Conservation (phyloP, 495 filamentous ascomycete genomes). For the Apiosordaria backusii region DNA sequence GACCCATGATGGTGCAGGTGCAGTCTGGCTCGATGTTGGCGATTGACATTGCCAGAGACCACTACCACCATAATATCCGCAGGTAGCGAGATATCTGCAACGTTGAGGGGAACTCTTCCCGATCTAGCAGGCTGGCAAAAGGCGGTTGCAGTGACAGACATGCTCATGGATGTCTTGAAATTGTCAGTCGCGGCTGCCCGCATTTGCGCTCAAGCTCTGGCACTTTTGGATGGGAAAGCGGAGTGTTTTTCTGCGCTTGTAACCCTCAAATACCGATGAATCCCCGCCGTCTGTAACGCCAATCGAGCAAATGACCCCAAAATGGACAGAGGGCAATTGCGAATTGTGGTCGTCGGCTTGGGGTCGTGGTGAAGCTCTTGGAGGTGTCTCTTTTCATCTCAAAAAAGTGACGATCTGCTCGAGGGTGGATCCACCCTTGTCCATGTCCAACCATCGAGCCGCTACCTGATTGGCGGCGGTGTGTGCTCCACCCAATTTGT, state of each 20-base stretch:
- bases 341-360: neutral
- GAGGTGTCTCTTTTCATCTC: neutral
- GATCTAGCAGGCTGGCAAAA: constrained; percentile 5
- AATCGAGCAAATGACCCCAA: constrained; percentile 14
- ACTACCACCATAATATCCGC: constrained; percentile 3
- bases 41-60: neutral
- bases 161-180: neutral
- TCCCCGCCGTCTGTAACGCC: neutral
- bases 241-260: constrained; percentile 5
- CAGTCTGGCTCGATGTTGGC: constrained; percentile 15
- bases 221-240: neutral
- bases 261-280: constrained; percentile 12
- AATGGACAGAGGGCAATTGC: neutral
- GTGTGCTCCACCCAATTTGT: constrained; percentile 20
- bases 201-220: neutral
- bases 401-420: constrained; percentile 9
- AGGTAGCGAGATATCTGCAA: neutral
- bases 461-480: constrained; percentile 13
- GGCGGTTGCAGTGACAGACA: neutral
- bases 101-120: neutral
- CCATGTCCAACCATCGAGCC: constrained; percentile 12
- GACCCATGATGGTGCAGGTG: constrained; percentile 6
- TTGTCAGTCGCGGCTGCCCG: constrained; percentile 5
- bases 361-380: constrained; percentile 4
- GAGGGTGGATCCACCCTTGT: neutral